Conservation (phyloP, 2,329 filamentous ascomycete genomes). For the Fusarium poae region DNA sequence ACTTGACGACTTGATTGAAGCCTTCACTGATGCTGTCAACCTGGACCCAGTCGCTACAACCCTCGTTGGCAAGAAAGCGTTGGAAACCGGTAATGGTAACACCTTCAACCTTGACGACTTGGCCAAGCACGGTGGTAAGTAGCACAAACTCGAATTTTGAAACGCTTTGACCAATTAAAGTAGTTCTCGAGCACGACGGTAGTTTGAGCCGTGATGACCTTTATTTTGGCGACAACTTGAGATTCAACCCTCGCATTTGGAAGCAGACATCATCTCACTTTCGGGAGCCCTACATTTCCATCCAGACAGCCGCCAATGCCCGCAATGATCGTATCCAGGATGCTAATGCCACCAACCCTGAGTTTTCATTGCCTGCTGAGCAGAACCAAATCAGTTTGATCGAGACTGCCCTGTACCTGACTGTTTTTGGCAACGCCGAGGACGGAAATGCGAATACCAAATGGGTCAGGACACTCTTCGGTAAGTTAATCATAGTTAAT, state of each 20-base stretch:
- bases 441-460: conserved; percentile 40
- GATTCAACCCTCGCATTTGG: conserved; percentile 35
- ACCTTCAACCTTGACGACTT: conserved; percentile 44
- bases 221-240: conserved; percentile 43
- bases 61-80: conserved; percentile 39
- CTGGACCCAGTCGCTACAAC: conserved; percentile 44
- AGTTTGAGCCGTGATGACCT: conserved; percentile 43
- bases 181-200: conserved; percentile 44
- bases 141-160: accelerated
- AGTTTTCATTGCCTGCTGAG: conserved; percentile 24
- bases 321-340: conserved; percentile 39
- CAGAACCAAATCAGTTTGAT: conserved; percentile 36
- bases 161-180: not conserved
- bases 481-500: conserved; percentile 7
- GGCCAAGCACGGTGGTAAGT: conserved; percentile 37
- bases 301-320: conserved; percentile 35
- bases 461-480: conserved; percentile 44
- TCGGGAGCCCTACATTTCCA: conserved; percentile 40
- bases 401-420: conserved; percentile 42
- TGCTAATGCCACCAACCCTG: conserved; percentile 36
- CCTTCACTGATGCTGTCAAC: conserved; percentile 43
- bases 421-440: conserved; percentile 32
- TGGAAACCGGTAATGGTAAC: conserved; percentile 35
- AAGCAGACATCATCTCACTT: conserved; percentile 34
- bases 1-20: conserved; percentile 35